Evolutionary conservation across 1,139 yeast genomes (phyloP).

Genomic region (Hyphopichia fennica): DNA sequence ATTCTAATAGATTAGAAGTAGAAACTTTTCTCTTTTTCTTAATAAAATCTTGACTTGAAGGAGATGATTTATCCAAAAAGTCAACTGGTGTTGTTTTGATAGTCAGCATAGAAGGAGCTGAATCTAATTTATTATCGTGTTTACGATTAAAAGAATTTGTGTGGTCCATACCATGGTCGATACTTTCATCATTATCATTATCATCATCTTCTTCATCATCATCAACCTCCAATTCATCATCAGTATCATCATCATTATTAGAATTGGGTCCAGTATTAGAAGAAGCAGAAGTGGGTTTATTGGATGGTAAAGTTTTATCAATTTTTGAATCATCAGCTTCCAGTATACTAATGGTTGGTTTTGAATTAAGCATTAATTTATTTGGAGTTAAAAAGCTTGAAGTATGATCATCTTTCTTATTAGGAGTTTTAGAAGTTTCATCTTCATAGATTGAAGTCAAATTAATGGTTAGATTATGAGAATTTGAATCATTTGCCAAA

Average conservation of each 20-base stretch:
- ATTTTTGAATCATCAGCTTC: not conserved
- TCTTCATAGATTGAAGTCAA: slow-evolving; percentile 32
- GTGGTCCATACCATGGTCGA: not conserved
- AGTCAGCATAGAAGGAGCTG: slow-evolving; percentile 9
- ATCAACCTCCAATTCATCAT: not conserved
- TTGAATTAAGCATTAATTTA: slow-evolving; percentile 15
- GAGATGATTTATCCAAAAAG: not conserved
- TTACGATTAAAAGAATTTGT: not conserved
- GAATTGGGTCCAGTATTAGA: not conserved
- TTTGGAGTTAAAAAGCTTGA: slow-evolving; percentile 35
- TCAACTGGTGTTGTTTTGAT: slow-evolving; percentile 5
- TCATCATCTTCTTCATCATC: not conserved
- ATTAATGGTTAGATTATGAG: slow-evolving; percentile 22
- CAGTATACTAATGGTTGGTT: not conserved
- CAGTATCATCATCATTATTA: not conserved
- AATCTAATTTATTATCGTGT: slow-evolving; percentile 6
- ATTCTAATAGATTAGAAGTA: slow-evolving; percentile 14
- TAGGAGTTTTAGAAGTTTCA: slow-evolving; percentile 4
- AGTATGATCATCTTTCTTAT: not conserved
- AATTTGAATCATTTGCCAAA: slow-evolving; percentile 21
- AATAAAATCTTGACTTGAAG: not conserved
- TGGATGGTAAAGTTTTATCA: not conserved
- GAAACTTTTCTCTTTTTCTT: slow-evolving; percentile 8
- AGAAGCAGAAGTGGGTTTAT: not conserved
- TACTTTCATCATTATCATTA: not conserved